Conservation (phyloP, 305 asterid genomes). For the Solanum aculeatissimum region DNA sequence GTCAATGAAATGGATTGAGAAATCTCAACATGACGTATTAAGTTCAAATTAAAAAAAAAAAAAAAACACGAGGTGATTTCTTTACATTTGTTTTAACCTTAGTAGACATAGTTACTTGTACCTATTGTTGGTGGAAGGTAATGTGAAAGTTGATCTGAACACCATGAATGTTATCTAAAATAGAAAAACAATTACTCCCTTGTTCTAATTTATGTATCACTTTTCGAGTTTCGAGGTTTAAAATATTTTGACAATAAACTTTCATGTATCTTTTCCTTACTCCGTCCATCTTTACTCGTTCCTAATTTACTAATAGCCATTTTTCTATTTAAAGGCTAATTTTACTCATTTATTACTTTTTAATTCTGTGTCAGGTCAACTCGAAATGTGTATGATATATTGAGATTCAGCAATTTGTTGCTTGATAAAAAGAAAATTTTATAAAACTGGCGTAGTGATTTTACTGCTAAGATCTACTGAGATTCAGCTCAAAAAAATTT, state of each 20-base stretch:
- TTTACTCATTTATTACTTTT: too few relatives aligned
- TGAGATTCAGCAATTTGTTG: neutral
- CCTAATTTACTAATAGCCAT: too few relatives aligned
- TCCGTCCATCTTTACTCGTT: too few relatives aligned
- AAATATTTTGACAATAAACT: too few relatives aligned
- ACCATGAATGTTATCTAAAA: neutral
- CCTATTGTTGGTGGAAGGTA: neutral
- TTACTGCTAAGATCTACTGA: neutral
- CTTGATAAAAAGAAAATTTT: too few relatives aligned
- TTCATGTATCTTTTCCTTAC: too few relatives aligned
- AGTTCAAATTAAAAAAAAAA: too few relatives aligned
- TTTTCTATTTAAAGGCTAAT: too few relatives aligned
- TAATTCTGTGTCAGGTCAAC: too few relatives aligned
- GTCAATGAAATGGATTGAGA: neutral
- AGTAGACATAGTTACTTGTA: neutral
- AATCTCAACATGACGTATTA: too few relatives aligned
- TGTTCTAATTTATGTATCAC: neutral
- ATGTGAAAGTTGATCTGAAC: neutral
- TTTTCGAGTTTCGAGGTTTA: rapidly evolving
- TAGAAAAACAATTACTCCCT: neutral
- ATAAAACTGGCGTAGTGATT: neutral
- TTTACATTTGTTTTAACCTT: neutral
- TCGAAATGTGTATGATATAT: too few relatives aligned
- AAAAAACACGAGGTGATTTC: neutral
- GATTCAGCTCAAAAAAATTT: neutral